phyloP scores from a whole-genome alignment of 768 basidiomycete species.

The Neoboletus subvelutipes region DNA sequence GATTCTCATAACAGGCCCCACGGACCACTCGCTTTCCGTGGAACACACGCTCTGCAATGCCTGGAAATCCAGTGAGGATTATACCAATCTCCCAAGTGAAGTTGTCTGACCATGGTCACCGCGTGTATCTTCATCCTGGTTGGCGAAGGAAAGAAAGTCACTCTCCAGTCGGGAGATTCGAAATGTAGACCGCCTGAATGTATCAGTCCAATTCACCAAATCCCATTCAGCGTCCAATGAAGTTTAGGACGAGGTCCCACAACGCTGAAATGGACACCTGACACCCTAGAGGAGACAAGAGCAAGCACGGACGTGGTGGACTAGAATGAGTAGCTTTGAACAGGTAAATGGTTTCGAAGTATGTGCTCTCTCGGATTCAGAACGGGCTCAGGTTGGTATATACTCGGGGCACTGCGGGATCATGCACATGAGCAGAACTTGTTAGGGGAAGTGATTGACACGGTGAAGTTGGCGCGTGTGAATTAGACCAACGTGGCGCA shows the following conservation, averaged over 20 bases:
- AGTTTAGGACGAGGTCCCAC: background rate
- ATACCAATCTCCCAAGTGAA: background rate
- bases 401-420: too few relatives aligned
- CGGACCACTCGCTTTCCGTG: slow-evolving; percentile 6
- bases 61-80: background rate
- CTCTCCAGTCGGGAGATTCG: too few relatives aligned
- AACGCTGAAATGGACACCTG: background rate
- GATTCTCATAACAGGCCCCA: slow-evolving; percentile 10
- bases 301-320: too few relatives aligned
- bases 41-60: slow-evolving; percentile 14
- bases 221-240: background rate
- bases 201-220: background rate
- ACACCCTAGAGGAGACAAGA: background rate
- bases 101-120: slow-evolving; percentile 17
- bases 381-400: too few relatives aligned
- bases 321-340: too few relatives aligned
- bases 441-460: too few relatives aligned
- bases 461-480: too few relatives aligned
- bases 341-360: too few relatives aligned
- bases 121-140: background rate
- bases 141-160: background rate
- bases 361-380: too few relatives aligned
- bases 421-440: too few relatives aligned
- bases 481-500: too few relatives aligned
- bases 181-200: background rate